Evolutionary conservation across 1,284 basidiomycete species (phyloP).

Genomic region (Sanghuangporus baumii): DNA sequence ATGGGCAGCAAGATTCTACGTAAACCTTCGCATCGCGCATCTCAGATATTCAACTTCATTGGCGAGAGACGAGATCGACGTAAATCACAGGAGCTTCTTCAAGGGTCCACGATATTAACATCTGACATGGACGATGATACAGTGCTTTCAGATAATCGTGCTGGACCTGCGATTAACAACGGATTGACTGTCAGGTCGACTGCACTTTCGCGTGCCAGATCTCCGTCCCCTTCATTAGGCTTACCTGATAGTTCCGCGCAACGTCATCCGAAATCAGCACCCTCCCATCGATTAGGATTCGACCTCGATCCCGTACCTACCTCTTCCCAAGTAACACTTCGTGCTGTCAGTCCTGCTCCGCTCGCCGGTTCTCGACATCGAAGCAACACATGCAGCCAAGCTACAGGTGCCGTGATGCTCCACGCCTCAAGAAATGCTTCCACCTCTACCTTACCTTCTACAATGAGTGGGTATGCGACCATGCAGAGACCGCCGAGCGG

Average conservation of each 20-base stretch:
- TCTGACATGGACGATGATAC: not conserved
- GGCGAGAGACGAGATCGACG: slow-evolving; percentile 32
- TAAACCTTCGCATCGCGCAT: slow-evolving; percentile 52
- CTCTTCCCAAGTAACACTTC: not conserved
- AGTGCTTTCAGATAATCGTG: not conserved
- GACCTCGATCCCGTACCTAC: not conserved
- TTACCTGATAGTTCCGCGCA: not conserved
- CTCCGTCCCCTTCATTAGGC: not conserved
- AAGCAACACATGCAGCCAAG: not conserved
- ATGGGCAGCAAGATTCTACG: slow-evolving; percentile 20
- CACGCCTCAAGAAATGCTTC: not conserved
- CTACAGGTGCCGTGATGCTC: not conserved
- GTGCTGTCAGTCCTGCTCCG: slow-evolving; percentile 1
- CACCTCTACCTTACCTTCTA: not conserved
- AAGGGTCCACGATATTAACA: slow-evolving; percentile 18
- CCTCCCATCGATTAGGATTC: not conserved
- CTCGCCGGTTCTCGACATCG: slow-evolving; percentile 3
- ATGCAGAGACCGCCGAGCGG: not conserved
- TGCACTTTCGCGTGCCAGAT: not conserved
- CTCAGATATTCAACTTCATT: slow-evolving; percentile 64
- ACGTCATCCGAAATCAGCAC: not conserved
- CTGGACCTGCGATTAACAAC: not conserved
- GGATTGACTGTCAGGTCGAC: not conserved
- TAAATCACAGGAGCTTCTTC: slow-evolving; percentile 21
- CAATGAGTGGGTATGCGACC: not conserved